A percentile compares a stretch with the other conserved stretches of the same genome.
Evolutionary conservation across 768 basidiomycete species (phyloP).

Genomic region (Kwoniella sp.): DNA sequence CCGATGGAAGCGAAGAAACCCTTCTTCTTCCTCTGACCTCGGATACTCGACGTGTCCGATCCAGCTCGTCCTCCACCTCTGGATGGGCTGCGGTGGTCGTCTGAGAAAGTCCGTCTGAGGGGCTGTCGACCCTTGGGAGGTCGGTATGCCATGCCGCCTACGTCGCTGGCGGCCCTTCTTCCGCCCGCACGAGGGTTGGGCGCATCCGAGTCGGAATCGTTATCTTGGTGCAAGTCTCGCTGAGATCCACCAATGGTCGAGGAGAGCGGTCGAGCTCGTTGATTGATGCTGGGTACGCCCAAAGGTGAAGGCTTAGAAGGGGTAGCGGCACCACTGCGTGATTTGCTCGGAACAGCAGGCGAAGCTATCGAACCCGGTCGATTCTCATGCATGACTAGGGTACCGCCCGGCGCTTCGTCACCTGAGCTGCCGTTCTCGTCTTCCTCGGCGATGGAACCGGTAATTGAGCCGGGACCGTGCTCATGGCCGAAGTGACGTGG

Average conservation of each 20-base stretch:
- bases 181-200: constrained; percentile 34
- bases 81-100: constrained; percentile 25
- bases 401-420: constrained; percentile 41
- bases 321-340: constrained; percentile 5
- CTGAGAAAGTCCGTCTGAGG: constrained; percentile 46
- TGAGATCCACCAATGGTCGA: constrained; percentile 21
- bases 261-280: constrained; percentile 33
- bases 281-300: constrained; percentile 45
- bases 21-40: constrained; percentile 44
- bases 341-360: not conserved
- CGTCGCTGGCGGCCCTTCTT: constrained; percentile 50
- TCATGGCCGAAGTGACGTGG: constrained; percentile 25
- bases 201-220: constrained; percentile 24
- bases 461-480: constrained; percentile 43
- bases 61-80: constrained; percentile 3
- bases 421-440: constrained; percentile 52
- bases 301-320: constrained; percentile 36
- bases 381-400: constrained; percentile 54
- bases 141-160: constrained; percentile 46
- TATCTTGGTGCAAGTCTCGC: constrained; percentile 3
- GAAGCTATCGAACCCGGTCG: constrained; percentile 32
- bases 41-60: constrained; percentile 48
- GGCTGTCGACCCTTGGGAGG: constrained; percentile 41
- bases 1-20: constrained; percentile 51
- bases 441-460: constrained; percentile 54